Percentiles rank a stretch among this genome's conserved stretches.
Evolutionary conservation across 2,329 filamentous ascomycete genomes (phyloP).

Genomic region (Zymoseptoria brevis): DNA sequence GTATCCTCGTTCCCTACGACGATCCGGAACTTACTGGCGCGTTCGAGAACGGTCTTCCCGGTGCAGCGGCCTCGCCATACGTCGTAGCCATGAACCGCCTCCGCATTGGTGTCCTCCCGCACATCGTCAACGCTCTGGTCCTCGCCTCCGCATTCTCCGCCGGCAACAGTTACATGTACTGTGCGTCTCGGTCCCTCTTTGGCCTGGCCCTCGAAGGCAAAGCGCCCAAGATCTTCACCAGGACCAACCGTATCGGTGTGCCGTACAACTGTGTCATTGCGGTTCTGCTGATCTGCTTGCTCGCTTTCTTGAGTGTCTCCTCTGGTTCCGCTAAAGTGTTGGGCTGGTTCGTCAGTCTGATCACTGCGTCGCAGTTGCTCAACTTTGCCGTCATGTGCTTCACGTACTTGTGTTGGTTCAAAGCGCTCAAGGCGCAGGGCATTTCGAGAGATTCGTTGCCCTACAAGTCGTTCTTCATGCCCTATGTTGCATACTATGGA

Average conservation of each 20-base stretch:
- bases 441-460: constrained; percentile 57
- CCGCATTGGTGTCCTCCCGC: constrained; percentile 54
- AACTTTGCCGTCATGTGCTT: constrained; percentile 62
- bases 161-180: constrained; percentile 60
- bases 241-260: constrained; percentile 58
- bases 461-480: constrained; percentile 60
- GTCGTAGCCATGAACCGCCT: constrained; percentile 62
- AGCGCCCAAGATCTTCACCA: constrained; percentile 47
- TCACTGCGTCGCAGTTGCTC: constrained; percentile 66
- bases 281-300: constrained; percentile 58
- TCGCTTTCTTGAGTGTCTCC: constrained; percentile 66
- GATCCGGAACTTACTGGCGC: constrained; percentile 52
- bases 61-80: constrained; percentile 57
- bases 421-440: constrained; percentile 60
- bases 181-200: constrained; percentile 58
- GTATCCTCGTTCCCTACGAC: constrained; percentile 64
- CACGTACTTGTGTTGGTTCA: constrained; percentile 64
- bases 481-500: constrained; percentile 61
- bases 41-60: constrained; percentile 39
- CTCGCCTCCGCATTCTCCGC: constrained; percentile 57
- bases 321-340: constrained; percentile 59
- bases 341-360: constrained; percentile 60
- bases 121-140: constrained; percentile 63
- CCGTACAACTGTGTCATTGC: constrained; percentile 64
- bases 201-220: constrained; percentile 56